Conservation (phyloP, 768 basidiomycete genomes). For the Boletus tylopilopsis region DNA sequence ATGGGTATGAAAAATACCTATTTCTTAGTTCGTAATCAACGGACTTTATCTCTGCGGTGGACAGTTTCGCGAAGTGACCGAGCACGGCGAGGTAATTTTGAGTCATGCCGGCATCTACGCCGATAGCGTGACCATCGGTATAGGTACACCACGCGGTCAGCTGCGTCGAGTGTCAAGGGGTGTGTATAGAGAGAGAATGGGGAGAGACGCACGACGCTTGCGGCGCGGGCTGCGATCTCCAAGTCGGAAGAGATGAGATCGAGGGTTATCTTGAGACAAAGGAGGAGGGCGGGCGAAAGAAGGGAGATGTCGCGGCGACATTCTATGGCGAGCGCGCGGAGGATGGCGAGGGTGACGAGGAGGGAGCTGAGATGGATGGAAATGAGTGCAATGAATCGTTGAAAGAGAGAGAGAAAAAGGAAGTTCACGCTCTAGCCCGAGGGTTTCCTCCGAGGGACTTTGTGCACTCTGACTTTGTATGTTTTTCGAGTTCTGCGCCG, state of each 20-base stretch:
- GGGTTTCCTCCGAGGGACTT: conserved; percentile 71
- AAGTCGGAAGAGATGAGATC: conserved; percentile 57
- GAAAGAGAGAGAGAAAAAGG: neutral
- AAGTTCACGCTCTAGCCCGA: conserved; percentile 73
- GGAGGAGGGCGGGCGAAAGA: conserved; percentile 64
- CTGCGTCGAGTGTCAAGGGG: conserved; percentile 36
- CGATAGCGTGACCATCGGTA: conserved; percentile 81
- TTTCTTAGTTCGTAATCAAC: conserved; percentile 70
- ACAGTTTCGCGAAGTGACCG: conserved; percentile 58
- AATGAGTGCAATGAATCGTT: neutral
- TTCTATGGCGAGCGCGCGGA: conserved; percentile 79
- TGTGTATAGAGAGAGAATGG: neutral
- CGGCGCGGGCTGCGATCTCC: conserved; percentile 73
- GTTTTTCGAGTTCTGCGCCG: conserved; percentile 73
- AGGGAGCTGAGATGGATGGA: conserved; percentile 48
- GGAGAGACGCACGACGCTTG: conserved; percentile 63
- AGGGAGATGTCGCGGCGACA: conserved; percentile 81
- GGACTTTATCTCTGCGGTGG: conserved; percentile 43
- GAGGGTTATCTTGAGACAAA: conserved; percentile 58
- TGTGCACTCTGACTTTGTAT: conserved; percentile 55
- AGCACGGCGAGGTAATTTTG: conserved; percentile 68
- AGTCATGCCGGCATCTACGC: conserved; percentile 68
- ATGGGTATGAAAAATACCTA: conserved; percentile 43
- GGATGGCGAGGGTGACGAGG: conserved; percentile 78
- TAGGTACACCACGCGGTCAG: conserved; percentile 92